phyloP scores from a whole-genome alignment of 2,329 filamentous ascomycete species.

The Fusarium austroafricanum region DNA sequence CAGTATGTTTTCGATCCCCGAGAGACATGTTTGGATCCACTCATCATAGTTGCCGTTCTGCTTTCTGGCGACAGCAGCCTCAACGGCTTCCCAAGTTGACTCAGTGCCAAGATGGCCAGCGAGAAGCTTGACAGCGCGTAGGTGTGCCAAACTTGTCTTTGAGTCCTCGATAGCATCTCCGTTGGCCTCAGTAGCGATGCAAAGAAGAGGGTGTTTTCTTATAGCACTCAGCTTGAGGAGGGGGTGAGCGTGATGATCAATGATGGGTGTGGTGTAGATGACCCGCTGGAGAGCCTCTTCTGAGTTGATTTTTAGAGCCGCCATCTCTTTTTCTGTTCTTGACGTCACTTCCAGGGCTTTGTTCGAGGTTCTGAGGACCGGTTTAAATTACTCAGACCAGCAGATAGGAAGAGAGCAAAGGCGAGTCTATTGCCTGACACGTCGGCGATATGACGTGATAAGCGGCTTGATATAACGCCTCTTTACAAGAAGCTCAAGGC shows the following conservation, averaged over 20 bases:
- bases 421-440: background rate
- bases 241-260: slow-evolving; percentile 80
- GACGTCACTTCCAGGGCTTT: background rate
- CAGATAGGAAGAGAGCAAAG: background rate
- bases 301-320: slow-evolving; percentile 17
- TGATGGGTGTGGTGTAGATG: slow-evolving; percentile 69
- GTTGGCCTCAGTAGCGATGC: slow-evolving; percentile 78
- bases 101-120: slow-evolving; percentile 72
- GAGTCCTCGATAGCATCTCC: slow-evolving; percentile 74
- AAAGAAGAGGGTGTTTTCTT: slow-evolving; percentile 61
- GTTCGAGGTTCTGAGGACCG: background rate
- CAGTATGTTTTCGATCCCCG: slow-evolving; percentile 78
- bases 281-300: slow-evolving; percentile 49
- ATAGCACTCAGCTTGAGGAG: slow-evolving; percentile 66
- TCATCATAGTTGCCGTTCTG: slow-evolving; percentile 61
- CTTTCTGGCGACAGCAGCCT: slow-evolving; percentile 56
- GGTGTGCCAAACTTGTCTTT: slow-evolving; percentile 72
- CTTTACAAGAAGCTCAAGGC: background rate
- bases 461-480: background rate
- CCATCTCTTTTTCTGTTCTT: slow-evolving; percentile 24
- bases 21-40: slow-evolving; percentile 73
- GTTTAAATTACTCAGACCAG: slow-evolving; percentile 5
- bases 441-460: slow-evolving; percentile 2
- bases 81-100: slow-evolving; percentile 69
- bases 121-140: slow-evolving; percentile 77